Evolutionary conservation across 106 monocot genomes (phyloP).

Genomic region (Triglochin maritima): DNA sequence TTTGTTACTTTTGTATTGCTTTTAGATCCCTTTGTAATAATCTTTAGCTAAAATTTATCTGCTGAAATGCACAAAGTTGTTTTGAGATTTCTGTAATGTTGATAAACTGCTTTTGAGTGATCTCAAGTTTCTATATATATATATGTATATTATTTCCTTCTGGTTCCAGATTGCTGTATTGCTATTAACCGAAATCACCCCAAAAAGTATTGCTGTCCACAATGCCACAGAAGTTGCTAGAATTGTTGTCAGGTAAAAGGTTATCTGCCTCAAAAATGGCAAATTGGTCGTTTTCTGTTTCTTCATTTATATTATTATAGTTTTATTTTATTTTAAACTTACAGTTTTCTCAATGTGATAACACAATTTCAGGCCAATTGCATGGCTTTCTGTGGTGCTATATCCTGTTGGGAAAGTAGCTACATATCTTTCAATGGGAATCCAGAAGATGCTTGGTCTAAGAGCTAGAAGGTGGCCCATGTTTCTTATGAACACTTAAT

Average conservation of each 20-base stretch:
- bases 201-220: slow-evolving; percentile 96
- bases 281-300: not conserved
- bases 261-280: slow-evolving; percentile 1
- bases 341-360: not conserved
- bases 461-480: slow-evolving; percentile 66
- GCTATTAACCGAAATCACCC: slow-evolving; percentile 93
- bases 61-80: too few species aligned
- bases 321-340: not conserved
- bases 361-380: slow-evolving; percentile 62
- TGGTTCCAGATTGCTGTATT: slow-evolving; percentile 66
- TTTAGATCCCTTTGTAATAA: too few species aligned
- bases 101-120: too few species aligned
- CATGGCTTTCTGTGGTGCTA: slow-evolving; percentile 88
- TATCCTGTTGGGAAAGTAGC: slow-evolving; percentile 90
- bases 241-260: slow-evolving; percentile 71
- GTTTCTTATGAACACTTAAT: not conserved
- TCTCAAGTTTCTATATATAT: too few species aligned
- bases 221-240: slow-evolving; percentile 92
- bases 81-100: too few species aligned
- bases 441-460: slow-evolving; percentile 87
- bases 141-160: too few species aligned
- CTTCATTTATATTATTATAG: not conserved
- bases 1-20: too few species aligned
- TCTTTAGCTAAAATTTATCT: too few species aligned
- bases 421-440: slow-evolving; percentile 87